Percentiles rank a stretch among this genome's conserved stretches.
These are phyloP conservation scores for Entomortierella parvispora DNA, from an alignment of 192 early-diverging fungal genomes.

Conservation along the genomic window DNA sequence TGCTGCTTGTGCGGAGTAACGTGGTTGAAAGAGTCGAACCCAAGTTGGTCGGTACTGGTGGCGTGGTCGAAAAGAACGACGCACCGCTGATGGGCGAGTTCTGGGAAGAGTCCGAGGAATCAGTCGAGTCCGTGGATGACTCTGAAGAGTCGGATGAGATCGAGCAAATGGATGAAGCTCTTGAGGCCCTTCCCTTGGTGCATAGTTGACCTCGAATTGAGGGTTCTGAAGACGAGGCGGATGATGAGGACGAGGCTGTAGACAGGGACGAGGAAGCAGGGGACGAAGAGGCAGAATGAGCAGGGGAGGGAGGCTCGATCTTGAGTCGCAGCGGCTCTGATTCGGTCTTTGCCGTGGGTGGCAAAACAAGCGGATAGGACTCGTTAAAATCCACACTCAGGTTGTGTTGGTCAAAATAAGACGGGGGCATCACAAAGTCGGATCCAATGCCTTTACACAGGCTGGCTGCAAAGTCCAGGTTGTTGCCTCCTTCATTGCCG, in stretches of 20 bases:
- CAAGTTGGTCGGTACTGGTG: neutral
- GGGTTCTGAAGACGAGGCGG: conserved; percentile 2
- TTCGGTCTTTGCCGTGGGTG: too few species aligned
- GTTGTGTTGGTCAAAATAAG: conserved; percentile 27
- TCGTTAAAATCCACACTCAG: conserved; percentile 16
- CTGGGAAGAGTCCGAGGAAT: conserved; percentile 20
- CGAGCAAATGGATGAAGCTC: conserved; percentile 19
- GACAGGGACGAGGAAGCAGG: neutral
- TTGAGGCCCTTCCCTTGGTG: neutral
- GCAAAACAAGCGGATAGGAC: conserved; percentile 1
- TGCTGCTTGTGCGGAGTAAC: conserved; percentile 11
- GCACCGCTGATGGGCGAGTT: conserved; percentile 33
- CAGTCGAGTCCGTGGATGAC: conserved; percentile 7
- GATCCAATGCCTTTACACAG: conserved; percentile 12
- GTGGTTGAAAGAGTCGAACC: neutral
- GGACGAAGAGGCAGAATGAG: neutral
- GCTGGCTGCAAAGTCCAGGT: conserved; percentile 12
- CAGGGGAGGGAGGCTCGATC: neutral
- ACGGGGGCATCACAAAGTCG: conserved; percentile 20
- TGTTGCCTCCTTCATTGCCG: neutral
- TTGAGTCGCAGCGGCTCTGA: neutral
- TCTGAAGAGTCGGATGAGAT: conserved; percentile 8
- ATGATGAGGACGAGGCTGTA: neutral
- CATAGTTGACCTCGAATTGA: neutral
- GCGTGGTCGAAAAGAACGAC: conserved; percentile 29